Evolutionary conservation across 352 stramenopile genomes (phyloP).

Genomic region (Pythium brachiatum): DNA sequence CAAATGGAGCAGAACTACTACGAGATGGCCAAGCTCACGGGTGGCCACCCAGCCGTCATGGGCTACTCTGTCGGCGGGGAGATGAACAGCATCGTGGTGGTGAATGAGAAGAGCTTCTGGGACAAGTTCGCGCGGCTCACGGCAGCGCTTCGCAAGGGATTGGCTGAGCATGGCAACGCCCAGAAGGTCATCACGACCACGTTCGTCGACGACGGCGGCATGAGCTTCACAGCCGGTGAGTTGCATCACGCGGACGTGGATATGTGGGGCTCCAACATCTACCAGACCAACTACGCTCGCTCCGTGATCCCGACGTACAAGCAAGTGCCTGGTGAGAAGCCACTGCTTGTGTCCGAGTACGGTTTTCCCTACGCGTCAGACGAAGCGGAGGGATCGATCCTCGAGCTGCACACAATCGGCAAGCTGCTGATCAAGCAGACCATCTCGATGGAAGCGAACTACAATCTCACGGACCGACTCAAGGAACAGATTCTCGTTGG

Average conservation of each 20-base stretch:
- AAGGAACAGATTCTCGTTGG: constrained; percentile 53
- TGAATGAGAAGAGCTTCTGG: constrained; percentile 56
- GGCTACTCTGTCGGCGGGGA: constrained; percentile 74
- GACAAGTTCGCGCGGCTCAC: constrained; percentile 56
- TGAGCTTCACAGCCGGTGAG: constrained; percentile 46
- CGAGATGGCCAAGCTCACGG: constrained; percentile 55
- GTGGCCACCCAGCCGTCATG: constrained; percentile 50
- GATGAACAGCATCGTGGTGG: constrained; percentile 68
- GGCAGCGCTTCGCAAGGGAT: constrained; percentile 42
- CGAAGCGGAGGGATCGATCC: constrained; percentile 33
- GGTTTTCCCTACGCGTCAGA: constrained; percentile 58
- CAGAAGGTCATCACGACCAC: constrained; percentile 81
- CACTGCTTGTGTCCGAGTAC: constrained; percentile 63
- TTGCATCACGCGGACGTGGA: constrained; percentile 52
- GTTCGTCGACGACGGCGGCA: constrained; percentile 61
- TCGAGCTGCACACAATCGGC: constrained; percentile 44
- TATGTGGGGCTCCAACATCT: constrained; percentile 71
- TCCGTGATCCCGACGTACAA: constrained; percentile 55
- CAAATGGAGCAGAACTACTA: constrained; percentile 54
- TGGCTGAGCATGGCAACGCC: constrained; percentile 41
- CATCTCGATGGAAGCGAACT: constrained; percentile 58
- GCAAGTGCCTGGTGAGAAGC: constrained; percentile 38
- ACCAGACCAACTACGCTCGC: constrained; percentile 59
- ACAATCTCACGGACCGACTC: constrained; percentile 38
- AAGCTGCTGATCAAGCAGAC: constrained; percentile 44